phyloP scores from a whole-genome alignment of 768 basidiomycete species.

The Neoboletus magnificus region DNA sequence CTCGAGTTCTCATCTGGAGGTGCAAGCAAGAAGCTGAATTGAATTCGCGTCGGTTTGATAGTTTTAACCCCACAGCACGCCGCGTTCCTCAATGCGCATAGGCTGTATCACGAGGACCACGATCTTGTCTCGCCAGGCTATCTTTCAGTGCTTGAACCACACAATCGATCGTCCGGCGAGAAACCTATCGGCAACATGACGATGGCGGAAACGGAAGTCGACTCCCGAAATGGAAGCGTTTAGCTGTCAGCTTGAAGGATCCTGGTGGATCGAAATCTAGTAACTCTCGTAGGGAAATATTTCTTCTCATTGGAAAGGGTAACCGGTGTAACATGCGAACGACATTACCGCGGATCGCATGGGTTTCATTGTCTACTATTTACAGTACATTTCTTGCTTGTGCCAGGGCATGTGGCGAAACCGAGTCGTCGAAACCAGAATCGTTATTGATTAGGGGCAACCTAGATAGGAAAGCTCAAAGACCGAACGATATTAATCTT shows the following conservation, averaged over 20 bases:
- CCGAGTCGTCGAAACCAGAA: not conserved
- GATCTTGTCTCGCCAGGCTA: conserved; percentile 20
- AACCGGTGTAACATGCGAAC: not conserved
- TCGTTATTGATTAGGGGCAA: not conserved
- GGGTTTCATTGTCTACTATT: conserved; percentile 1
- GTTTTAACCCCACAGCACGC: conserved; percentile 24
- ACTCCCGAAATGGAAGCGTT: conserved; percentile 8
- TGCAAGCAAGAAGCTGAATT: conserved; percentile 10
- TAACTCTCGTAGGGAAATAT: not conserved
- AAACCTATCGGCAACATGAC: not conserved
- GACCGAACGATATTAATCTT: not conserved
- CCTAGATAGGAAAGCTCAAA: not conserved
- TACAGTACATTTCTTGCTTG: conserved; percentile 17
- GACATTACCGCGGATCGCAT: not conserved
- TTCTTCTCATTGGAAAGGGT: conserved; percentile 8
- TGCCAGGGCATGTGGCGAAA: not conserved
- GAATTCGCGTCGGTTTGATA: conserved; percentile 4
- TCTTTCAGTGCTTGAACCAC: conserved; percentile 15
- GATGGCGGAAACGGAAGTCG: not conserved
- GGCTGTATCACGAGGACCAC: conserved; percentile 25
- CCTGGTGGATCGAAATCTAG: not conserved
- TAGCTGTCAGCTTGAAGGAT: conserved; percentile 5
- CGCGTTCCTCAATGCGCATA: conserved; percentile 20
- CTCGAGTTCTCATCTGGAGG: not conserved
- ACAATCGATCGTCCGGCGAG: conserved; percentile 8